Percentiles rank a stretch among this genome's conserved stretches.
Evolutionary conservation across 306 rosid species (phyloP).

Genomic region (Vicia sativa): DNA sequence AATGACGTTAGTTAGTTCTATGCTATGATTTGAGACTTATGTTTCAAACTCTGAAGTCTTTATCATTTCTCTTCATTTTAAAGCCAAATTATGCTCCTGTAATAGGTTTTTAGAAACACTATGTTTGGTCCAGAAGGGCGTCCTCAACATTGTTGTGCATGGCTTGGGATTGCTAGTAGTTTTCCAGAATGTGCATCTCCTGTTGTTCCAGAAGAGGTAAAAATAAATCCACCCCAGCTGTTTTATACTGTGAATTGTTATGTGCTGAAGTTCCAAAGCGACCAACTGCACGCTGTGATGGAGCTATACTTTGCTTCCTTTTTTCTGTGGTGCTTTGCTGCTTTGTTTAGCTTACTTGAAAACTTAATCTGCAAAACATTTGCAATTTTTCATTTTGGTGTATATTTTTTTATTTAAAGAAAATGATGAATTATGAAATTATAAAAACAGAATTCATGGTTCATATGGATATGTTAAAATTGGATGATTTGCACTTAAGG

Average conservation of each 20-base stretch:
- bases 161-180: slow-evolving; percentile 99
- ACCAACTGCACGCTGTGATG: background rate
- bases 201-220: slow-evolving; percentile 93
- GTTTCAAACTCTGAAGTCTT: slow-evolving; percentile 33
- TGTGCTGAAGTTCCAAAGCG: slow-evolving; percentile 21
- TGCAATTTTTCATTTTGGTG: slow-evolving; percentile 23
- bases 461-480: slow-evolving; percentile 11
- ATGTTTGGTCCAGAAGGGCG: slow-evolving; percentile 99
- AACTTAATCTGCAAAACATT: slow-evolving; percentile 28
- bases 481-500: slow-evolving; percentile 14
- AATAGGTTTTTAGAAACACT: slow-evolving; percentile 92
- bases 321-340: slow-evolving; percentile 10
- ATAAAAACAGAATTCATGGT: slow-evolving; percentile 27
- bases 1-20: slow-evolving; percentile 16
- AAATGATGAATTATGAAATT: slow-evolving; percentile 17
- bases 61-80: slow-evolving; percentile 38
- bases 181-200: slow-evolving; percentile 96
- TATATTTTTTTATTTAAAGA: slow-evolving; percentile 14
- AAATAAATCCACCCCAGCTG: slow-evolving; percentile 27
- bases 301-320: slow-evolving; percentile 13
- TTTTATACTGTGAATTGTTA: slow-evolving; percentile 14
- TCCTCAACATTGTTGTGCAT: slow-evolving; percentile 99
- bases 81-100: slow-evolving; percentile 37
- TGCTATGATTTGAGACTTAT: slow-evolving; percentile 26
- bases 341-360: slow-evolving; percentile 26